Conservation (phyloP, 176 grass and related monocot genomes). For the Dactylis glomerata region DNA sequence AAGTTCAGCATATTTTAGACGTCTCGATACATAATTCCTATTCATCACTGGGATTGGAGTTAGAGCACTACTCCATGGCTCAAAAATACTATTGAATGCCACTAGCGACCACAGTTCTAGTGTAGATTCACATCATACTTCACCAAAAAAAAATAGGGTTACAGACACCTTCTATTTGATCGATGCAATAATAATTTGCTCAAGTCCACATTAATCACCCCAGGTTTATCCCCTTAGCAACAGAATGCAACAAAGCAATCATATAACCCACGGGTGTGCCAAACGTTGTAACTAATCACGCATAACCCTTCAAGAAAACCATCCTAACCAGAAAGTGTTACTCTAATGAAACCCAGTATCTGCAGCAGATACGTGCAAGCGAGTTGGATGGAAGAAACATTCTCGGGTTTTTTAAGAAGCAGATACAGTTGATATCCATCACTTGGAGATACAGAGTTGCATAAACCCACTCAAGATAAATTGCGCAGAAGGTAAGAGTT, state of each 20-base stretch:
- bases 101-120: background rate
- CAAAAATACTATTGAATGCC: background rate
- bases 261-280: background rate
- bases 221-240: background rate
- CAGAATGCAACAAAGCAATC: conserved; percentile 6
- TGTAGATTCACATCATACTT: background rate
- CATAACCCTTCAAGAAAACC: background rate
- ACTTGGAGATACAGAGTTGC: background rate
- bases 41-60: background rate
- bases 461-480: background rate
- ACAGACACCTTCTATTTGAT: background rate
- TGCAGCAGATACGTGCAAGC: background rate
- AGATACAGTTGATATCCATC: background rate
- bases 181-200: background rate
- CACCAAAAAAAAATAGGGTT: background rate
- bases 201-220: background rate
- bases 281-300: background rate
- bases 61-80: background rate
- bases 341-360: background rate
- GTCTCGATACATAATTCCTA: background rate
- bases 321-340: background rate
- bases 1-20: background rate
- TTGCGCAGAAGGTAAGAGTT: background rate
- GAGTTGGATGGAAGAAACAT: background rate
- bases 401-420: background rate